Evolutionary conservation across 257 asterid species (phyloP).

Genomic region (Solanum etuberosum): DNA sequence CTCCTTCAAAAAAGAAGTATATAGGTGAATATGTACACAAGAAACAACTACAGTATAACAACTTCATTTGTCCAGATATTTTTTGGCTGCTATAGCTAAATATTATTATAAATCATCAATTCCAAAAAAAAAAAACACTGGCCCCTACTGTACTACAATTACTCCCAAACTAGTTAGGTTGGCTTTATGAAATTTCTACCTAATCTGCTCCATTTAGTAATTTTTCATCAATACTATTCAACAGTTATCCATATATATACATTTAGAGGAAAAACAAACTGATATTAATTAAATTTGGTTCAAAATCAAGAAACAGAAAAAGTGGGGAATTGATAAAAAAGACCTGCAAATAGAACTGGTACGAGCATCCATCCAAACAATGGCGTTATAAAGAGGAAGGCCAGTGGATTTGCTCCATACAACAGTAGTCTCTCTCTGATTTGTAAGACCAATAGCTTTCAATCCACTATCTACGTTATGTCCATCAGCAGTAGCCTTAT

Average conservation of each 20-base stretch:
- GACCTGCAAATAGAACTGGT: slow-evolving; percentile 90
- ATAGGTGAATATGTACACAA: background rate
- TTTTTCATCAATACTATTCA: background rate
- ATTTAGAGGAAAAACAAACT: background rate
- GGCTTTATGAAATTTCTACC: background rate
- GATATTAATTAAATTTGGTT: background rate
- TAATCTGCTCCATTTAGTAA: background rate
- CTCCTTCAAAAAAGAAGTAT: background rate
- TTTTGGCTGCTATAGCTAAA: background rate
- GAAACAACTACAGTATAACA: background rate
- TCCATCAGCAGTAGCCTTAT: slow-evolving; percentile 87
- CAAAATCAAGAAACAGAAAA: background rate
- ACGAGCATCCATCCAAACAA: slow-evolving; percentile 98
- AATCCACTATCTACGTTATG: slow-evolving; percentile 62
- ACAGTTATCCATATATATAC: background rate
- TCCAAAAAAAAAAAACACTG: background rate
- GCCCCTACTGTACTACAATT: background rate
- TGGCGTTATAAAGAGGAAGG: slow-evolving; percentile 77
- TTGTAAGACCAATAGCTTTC: slow-evolving; percentile 90
- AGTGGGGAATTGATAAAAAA: background rate
- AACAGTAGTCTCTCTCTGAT: slow-evolving; percentile 95
- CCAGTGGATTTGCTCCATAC: slow-evolving; percentile 98
- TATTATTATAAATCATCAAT: background rate
- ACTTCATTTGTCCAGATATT: background rate
- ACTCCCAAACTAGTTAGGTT: background rate